Evolutionary conservation across 2,329 filamentous ascomycete species (phyloP), one percentile per base, ranked within the genome.

Genomic region (Alternaria viburni): DNA sequence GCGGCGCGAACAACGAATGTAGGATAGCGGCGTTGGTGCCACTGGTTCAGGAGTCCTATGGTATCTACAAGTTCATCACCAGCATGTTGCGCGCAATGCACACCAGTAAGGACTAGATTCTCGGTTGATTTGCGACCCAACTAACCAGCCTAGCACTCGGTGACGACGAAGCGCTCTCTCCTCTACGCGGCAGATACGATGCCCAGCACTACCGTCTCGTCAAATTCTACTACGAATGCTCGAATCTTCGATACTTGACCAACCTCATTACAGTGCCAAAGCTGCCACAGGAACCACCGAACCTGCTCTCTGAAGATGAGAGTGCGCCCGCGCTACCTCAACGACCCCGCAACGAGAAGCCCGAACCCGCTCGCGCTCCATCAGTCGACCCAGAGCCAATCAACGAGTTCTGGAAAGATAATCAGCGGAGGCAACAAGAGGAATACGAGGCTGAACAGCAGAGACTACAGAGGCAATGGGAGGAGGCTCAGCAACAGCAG

Each of bases 51-150:
- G 96, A 99, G 84, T 98, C 93, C 79, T 99, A 98, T 81, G 96
- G 96, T 51, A 98, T 99, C 72, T 99, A 99, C 86, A 98, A 98
- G 82, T 99, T 99, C 80, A 94, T 97, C 69, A 99, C 96, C 0
- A 99, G 96, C 90, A 99, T 99, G 96, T 83, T 99, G 66, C 89
- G 96, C 59, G 96, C 96, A 15, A 97, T 99, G 94, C 95, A 99
- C 79, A 95, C 92, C 3, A 93, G 92, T 94, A 84, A 77, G 90
- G 83, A 19, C 23, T 57, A n/a, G 17, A 30, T 47, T 21, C 49
- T 30, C 15, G 15, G 19, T 17, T 30, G 32, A 30, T n/a, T 21
- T 46, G 46, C 36, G 11, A 25, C 12, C 15, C 47, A 19, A 41
- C 68, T 73, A 69, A 73, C 59, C 52, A 32, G 25, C 55, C 43